A percentile compares a stretch with the other conserved stretches of the same genome.
Evolutionary conservation across 108 stramenopile genomes (phyloP).

Genomic region (Nitzschia inconspicua): DNA sequence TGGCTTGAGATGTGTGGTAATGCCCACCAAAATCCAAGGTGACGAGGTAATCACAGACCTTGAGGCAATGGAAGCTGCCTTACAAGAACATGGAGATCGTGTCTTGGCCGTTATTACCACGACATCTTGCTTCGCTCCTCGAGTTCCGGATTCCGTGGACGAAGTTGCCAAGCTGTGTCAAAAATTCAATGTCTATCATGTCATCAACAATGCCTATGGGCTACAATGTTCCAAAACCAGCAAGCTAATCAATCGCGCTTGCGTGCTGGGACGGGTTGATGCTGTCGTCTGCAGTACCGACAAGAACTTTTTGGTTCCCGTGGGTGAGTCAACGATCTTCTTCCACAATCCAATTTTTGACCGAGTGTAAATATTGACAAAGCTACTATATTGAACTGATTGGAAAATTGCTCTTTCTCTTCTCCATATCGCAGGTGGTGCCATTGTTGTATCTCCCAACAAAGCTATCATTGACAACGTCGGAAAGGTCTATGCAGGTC

Average conservation of each 20-base stretch:
- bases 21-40: slow-evolving; percentile 68
- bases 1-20: slow-evolving; percentile 86
- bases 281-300: slow-evolving; percentile 96
- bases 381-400: neutral
- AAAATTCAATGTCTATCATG: slow-evolving; percentile 67
- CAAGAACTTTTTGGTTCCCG: slow-evolving; percentile 99
- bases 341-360: neutral
- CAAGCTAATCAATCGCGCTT: slow-evolving; percentile 83
- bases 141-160: slow-evolving; percentile 92
- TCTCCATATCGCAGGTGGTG: slow-evolving; percentile 52
- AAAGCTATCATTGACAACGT: slow-evolving; percentile 65
- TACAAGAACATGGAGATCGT: slow-evolving; percentile 41
- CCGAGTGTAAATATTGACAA: no score
- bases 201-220: slow-evolving; percentile 99
- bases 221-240: slow-evolving; percentile 82
- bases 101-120: slow-evolving; percentile 92
- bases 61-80: slow-evolving; percentile 62
- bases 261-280: slow-evolving; percentile 92
- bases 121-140: slow-evolving; percentile 97
- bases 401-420: neutral
- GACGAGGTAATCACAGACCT: slow-evolving; percentile 92
- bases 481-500: slow-evolving; percentile 93
- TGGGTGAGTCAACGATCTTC: slow-evolving; percentile 44
- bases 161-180: slow-evolving; percentile 81
- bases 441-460: slow-evolving; percentile 83